Percentiles rank a stretch among this genome's conserved stretches.
Conservation (phyloP, 148 eudicot species). For the Limonium bicolor region DNA sequence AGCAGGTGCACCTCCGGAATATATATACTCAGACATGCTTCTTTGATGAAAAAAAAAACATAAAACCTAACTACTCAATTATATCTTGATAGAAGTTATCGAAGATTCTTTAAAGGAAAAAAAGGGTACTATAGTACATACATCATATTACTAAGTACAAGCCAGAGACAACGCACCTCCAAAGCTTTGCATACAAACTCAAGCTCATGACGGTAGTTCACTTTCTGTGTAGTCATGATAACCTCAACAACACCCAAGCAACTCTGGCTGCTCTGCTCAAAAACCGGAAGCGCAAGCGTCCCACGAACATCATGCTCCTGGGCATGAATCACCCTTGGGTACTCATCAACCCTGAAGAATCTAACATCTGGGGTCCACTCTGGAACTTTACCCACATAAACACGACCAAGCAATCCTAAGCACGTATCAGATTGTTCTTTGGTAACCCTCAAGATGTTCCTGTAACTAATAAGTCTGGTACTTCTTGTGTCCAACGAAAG, state of each 20-base stretch:
- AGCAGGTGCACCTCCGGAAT: too few relatives aligned
- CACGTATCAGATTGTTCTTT: constrained; percentile 54
- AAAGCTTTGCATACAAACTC: constrained; percentile 82
- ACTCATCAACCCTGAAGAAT: constrained; percentile 62
- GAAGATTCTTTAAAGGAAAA: too few relatives aligned
- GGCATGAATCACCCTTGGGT: constrained; percentile 66
- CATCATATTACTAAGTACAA: too few relatives aligned
- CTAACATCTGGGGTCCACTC: constrained; percentile 98
- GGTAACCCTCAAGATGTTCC: constrained; percentile 51
- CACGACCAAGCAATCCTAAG: constrained; percentile 69
- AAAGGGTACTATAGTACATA: too few relatives aligned
- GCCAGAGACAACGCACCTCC: too few relatives aligned
- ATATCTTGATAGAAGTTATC: too few relatives aligned
- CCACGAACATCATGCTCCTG: constrained; percentile 70
- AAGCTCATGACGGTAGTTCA: constrained; percentile 59
- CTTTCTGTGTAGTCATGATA: constrained; percentile 62
- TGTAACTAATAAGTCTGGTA: constrained; percentile 41
- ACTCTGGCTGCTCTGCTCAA: constrained; percentile 64
- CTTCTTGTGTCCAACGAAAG: constrained; percentile 44
- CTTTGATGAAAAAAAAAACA: too few relatives aligned
- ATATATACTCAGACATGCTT: too few relatives aligned
- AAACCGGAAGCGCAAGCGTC: constrained; percentile 71
- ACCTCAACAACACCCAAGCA: constrained; percentile 92
- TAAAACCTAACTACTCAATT: too few relatives aligned
- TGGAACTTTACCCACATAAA: constrained; percentile 63